Evolutionary conservation across 768 basidiomycete species (phyloP).

Genomic region (Podaxis sp.): DNA sequence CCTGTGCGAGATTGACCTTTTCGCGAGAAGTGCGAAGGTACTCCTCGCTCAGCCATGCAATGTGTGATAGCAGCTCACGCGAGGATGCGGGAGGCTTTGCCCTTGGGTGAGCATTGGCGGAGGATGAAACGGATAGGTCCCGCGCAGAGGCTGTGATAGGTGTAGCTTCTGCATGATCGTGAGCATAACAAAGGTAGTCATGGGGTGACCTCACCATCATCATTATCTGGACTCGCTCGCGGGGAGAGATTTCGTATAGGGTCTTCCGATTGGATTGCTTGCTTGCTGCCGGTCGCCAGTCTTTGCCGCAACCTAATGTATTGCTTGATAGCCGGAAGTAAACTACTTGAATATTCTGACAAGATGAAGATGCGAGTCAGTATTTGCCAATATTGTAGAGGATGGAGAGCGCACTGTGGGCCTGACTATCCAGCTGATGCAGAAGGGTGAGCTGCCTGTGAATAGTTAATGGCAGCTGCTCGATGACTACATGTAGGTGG

Average conservation of each 20-base stretch:
- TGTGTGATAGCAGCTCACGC: conserved; percentile 48
- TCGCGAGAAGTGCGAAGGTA: conserved; percentile 64
- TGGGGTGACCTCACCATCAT: neutral
- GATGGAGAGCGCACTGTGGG: conserved; percentile 36
- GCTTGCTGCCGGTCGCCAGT: neutral
- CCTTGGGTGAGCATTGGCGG: conserved; percentile 16
- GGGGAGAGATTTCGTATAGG: neutral
- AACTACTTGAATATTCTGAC: conserved; percentile 28
- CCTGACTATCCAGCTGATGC: conserved; percentile 68
- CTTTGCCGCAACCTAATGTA: conserved; percentile 35
- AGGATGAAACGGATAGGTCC: neutral
- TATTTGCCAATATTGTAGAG: neutral
- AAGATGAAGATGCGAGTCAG: neutral
- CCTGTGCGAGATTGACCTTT: conserved; percentile 70
- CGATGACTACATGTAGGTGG: conserved; percentile 47
- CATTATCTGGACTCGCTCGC: neutral
- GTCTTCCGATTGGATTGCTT: neutral
- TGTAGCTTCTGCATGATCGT: neutral
- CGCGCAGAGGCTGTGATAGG: neutral
- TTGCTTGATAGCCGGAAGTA: conserved; percentile 40
- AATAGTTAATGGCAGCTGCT: conserved; percentile 72
- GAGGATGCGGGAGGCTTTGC: conserved; percentile 31
- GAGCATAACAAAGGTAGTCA: neutral
- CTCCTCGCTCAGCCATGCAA: conserved; percentile 59
- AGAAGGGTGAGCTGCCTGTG: conserved; percentile 68